These are phyloP conservation scores for Penicillium hesseltinei DNA, from an alignment of 2,329 filamentous ascomycete genomes.

Conservation along the genomic window DNA sequence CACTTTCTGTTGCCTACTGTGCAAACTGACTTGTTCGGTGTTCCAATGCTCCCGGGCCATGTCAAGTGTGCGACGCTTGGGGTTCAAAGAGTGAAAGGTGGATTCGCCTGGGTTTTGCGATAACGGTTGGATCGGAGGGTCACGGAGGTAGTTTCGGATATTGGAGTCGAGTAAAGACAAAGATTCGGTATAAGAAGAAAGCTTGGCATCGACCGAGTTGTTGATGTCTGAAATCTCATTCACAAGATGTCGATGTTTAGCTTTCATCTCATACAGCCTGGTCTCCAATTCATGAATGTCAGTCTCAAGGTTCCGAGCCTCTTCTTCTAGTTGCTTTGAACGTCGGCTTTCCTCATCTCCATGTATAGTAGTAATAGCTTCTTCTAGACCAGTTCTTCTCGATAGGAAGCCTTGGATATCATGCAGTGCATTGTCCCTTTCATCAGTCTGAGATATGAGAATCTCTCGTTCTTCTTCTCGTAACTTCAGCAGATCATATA, in stretches of 20 bases:
- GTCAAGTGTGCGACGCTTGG: conserved; percentile 57
- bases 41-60: conserved; percentile 60
- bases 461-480: conserved; percentile 57
- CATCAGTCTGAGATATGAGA: conserved; percentile 47
- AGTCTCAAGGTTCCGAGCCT: conserved; percentile 52
- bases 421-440: conserved; percentile 48
- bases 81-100: conserved; percentile 53
- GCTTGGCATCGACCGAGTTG: conserved; percentile 57
- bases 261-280: conserved; percentile 56
- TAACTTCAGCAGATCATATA: conserved; percentile 55
- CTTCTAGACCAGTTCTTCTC: conserved; percentile 51
- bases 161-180: conserved; percentile 57
- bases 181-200: conserved; percentile 59
- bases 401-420: conserved; percentile 53
- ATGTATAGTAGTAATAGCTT: conserved; percentile 52
- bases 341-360: conserved; percentile 46
- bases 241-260: conserved; percentile 53
- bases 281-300: conserved; percentile 60
- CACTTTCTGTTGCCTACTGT: conserved; percentile 46
- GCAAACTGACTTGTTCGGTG: conserved; percentile 48
- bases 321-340: conserved; percentile 47
- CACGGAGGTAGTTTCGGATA: conserved; percentile 52
- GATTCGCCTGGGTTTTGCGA: conserved; percentile 28
- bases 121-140: conserved; percentile 46
- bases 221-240: conserved; percentile 53